These are phyloP conservation scores for Ambrosia trifida DNA, from an alignment of 129 eudicot genomes.

Conservation along the genomic window DNA sequence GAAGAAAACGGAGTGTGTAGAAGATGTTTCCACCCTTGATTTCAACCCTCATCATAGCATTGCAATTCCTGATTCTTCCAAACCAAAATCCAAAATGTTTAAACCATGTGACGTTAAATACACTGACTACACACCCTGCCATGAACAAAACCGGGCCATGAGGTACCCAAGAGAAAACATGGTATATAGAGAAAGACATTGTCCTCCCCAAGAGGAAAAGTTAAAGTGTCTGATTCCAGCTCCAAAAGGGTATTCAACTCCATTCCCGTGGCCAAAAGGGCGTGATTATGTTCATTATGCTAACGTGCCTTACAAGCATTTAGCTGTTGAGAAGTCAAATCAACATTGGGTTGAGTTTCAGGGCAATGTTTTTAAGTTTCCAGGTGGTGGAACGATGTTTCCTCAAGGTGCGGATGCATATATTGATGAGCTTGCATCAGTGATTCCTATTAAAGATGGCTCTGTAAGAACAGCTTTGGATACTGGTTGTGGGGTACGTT, in stretches of 20 bases:
- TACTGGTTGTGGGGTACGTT: conserved; percentile 98
- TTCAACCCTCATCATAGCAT: conserved; percentile 75
- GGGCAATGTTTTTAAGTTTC: conserved; percentile 89
- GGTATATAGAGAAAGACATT: conserved; percentile 95
- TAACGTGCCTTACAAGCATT: conserved; percentile 79
- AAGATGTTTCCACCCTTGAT: conserved; percentile 53
- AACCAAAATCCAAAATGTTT: conserved; percentile 57
- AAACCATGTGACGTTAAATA: conserved; percentile 72
- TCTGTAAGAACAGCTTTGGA: conserved; percentile 88
- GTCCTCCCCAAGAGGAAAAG: conserved; percentile 82
- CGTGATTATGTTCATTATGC: conserved; percentile 87
- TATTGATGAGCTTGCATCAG: conserved; percentile 87
- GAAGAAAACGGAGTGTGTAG: conserved; percentile 58
- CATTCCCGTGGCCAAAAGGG: conserved; percentile 96
- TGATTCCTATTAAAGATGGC: conserved; percentile 79
- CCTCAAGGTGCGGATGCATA: conserved; percentile 98
- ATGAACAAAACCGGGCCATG: conserved; percentile 95
- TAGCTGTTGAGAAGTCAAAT: conserved; percentile 85
- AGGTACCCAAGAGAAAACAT: conserved; percentile 81
- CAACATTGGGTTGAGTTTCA: conserved; percentile 95
- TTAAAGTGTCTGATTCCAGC: conserved; percentile 88
- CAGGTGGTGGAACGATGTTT: conserved; percentile 99
- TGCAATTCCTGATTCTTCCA: conserved; percentile 49
- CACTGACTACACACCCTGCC: conserved; percentile 87
- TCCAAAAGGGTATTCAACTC: conserved; percentile 81